A percentile compares a stretch with the other conserved stretches of the same genome.
Conservation (phyloP, 2,329 filamentous ascomycete species). For the Colletotrichum lupini region DNA sequence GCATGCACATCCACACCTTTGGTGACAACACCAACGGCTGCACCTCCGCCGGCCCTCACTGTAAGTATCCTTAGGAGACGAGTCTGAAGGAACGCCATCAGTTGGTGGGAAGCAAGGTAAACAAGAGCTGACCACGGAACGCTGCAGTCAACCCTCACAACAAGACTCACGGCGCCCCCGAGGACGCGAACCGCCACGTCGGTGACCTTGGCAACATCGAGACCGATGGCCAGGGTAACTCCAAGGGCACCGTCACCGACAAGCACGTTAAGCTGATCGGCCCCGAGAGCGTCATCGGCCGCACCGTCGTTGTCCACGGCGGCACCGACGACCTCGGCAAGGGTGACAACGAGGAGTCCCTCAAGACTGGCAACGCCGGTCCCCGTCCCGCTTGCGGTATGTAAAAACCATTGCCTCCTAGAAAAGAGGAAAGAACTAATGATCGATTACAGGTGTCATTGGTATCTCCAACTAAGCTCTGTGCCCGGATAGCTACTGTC, state of each 20-base stretch:
- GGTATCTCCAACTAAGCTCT: slow-evolving; percentile 78
- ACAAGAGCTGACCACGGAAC: slow-evolving; percentile 3
- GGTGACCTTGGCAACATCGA: slow-evolving; percentile 98
- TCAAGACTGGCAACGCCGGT: slow-evolving; percentile 98
- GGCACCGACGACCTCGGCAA: slow-evolving; percentile 98
- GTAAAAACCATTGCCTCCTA: slow-evolving; percentile 41
- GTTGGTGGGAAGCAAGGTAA: neutral
- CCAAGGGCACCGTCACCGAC: slow-evolving; percentile 83
- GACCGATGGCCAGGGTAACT: slow-evolving; percentile 92
- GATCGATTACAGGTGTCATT: slow-evolving; percentile 74
- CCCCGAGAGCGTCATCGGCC: slow-evolving; percentile 92
- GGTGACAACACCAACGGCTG: slow-evolving; percentile 99
- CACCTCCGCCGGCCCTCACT: slow-evolving; percentile 98
- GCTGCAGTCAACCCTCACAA: slow-evolving; percentile 89
- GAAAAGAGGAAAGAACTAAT: neutral
- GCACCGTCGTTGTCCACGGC: slow-evolving; percentile 92
- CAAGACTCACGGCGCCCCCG: slow-evolving; percentile 91
- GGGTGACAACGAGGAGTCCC: slow-evolving; percentile 91
- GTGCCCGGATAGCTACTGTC: slow-evolving; percentile 1
- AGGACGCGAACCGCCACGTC: slow-evolving; percentile 88
- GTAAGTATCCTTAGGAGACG: slow-evolving; percentile 63
- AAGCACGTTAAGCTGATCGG: slow-evolving; percentile 94
- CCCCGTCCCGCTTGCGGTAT: slow-evolving; percentile 92
- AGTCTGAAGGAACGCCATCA: neutral
- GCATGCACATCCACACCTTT: slow-evolving; percentile 98